These are phyloP conservation scores for Macadamia integrifolia DNA, from an alignment of 164 flowering plant species.

Conservation along the genomic window DNA sequence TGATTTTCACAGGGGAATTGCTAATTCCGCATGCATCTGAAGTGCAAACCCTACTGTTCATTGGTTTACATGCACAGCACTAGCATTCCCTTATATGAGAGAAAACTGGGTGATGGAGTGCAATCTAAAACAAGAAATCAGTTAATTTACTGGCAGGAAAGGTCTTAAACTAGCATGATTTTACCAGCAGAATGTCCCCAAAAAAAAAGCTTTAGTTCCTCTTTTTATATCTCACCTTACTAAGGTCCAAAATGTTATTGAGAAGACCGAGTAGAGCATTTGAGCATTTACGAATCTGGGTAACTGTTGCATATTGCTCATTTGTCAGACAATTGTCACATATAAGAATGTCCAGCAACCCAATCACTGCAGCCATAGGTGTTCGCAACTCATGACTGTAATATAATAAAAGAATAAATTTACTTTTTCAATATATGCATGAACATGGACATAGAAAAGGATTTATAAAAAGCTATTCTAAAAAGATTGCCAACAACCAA, in stretches of 20 bases:
- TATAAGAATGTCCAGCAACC: conserved; percentile 89
- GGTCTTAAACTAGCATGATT: neutral
- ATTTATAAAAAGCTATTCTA: too few relatives aligned
- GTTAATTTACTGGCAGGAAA: too few relatives aligned
- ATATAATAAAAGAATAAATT: conserved; percentile 7
- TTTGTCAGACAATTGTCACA: conserved; percentile 75
- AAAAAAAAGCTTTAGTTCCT: neutral
- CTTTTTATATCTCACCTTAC: conserved; percentile 61
- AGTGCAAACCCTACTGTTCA: too few relatives aligned
- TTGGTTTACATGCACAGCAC: too few relatives aligned
- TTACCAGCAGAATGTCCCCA: neutral
- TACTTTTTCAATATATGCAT: neutral
- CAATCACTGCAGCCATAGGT: conserved; percentile 99
- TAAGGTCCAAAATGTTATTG: conserved; percentile 91
- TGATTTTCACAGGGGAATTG: too few relatives aligned
- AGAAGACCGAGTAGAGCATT: conserved; percentile 89
- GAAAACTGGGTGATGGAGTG: too few relatives aligned
- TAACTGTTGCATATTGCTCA: conserved; percentile 79
- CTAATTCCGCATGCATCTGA: too few relatives aligned
- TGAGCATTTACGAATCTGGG: conserved; percentile 92
- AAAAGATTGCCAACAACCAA: too few relatives aligned
- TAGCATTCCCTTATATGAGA: too few relatives aligned
- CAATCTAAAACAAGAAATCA: too few relatives aligned
- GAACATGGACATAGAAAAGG: neutral
- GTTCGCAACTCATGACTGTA: conserved; percentile 94